These are phyloP conservation scores for Rubroboletus satanas DNA, from an alignment of 768 basidiomycete genomes.

Conservation along the genomic window DNA sequence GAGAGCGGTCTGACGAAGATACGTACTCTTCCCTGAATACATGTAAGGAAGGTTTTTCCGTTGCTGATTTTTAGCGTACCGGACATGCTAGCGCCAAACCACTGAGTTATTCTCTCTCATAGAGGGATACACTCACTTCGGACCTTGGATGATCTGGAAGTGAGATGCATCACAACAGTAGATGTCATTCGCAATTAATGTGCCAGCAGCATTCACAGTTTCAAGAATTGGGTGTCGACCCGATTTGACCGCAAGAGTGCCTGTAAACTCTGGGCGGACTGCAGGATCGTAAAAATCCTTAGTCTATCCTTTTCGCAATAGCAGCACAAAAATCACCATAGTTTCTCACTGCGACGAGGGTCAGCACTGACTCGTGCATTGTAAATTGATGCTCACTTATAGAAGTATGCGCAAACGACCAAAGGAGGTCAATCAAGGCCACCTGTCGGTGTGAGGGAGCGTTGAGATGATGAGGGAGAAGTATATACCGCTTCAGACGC, in stretches of 20 bases:
- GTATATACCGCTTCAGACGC: conserved; percentile 77
- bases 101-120: neutral
- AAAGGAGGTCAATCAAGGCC: conserved; percentile 84
- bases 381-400: conserved; percentile 53
- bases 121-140: conserved; percentile 54
- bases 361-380: neutral
- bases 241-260: conserved; percentile 82
- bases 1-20: conserved; percentile 82
- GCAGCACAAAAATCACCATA: conserved; percentile 36
- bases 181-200: conserved; percentile 83
- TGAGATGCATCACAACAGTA: conserved; percentile 80
- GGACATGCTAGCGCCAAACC: conserved; percentile 50
- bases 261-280: conserved; percentile 93
- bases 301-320: neutral
- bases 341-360: conserved; percentile 37
- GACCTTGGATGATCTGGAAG: conserved; percentile 91
- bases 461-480: neutral
- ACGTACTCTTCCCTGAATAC: conserved; percentile 81
- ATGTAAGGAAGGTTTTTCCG: neutral
- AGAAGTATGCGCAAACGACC: conserved; percentile 81
- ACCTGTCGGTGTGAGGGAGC: conserved; percentile 43
- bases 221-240: conserved; percentile 90
- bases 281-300: neutral
- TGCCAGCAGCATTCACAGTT: conserved; percentile 60
- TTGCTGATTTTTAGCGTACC: conserved; percentile 27